These are phyloP conservation scores for Cyberlindnera suaveolens DNA, from an alignment of 805 yeast species.

Conservation along the genomic window DNA sequence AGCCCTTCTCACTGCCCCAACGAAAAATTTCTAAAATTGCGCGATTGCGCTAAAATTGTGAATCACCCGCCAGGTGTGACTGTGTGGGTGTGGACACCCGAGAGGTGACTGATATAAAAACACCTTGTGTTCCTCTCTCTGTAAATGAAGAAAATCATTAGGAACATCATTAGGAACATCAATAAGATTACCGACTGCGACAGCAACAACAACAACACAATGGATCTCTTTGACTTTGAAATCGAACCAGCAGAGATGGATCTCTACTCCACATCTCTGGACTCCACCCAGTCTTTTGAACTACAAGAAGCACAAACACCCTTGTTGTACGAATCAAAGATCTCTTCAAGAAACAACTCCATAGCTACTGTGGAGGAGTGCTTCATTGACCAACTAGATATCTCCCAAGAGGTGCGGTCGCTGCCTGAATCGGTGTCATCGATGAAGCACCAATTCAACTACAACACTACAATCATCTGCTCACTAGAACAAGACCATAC, in stretches of 20 bases:
- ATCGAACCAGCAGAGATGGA: constrained; percentile 7
- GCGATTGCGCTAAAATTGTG: constrained; percentile 1
- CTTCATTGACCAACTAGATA: constrained; percentile 19
- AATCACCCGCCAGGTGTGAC: neutral
- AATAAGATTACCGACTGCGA: neutral
- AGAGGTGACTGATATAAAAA: no score
- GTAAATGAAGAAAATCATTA: no score
- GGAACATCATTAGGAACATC: no score
- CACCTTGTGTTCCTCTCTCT: no score
- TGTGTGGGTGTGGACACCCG: neutral
- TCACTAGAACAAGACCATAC: constrained; percentile 2
- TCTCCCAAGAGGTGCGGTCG: constrained; percentile 1
- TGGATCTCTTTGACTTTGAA: constrained; percentile 14
- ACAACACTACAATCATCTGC: constrained; percentile 3
- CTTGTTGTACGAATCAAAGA: constrained; percentile 20
- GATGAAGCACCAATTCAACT: neutral
- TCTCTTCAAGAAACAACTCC: constrained; percentile 15
- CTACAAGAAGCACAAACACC: constrained; percentile 20
- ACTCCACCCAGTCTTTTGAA: constrained; percentile 16
- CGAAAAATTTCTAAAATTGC: neutral
- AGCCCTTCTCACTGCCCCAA: neutral
- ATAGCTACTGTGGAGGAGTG: constrained; percentile 17
- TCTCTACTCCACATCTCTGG: constrained; percentile 16
- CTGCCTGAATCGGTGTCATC: neutral
- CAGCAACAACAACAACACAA: constrained; percentile 3